These are phyloP conservation scores for Ogataea pignaliae DNA, from an alignment of 805 yeast species.

Conservation along the genomic window DNA sequence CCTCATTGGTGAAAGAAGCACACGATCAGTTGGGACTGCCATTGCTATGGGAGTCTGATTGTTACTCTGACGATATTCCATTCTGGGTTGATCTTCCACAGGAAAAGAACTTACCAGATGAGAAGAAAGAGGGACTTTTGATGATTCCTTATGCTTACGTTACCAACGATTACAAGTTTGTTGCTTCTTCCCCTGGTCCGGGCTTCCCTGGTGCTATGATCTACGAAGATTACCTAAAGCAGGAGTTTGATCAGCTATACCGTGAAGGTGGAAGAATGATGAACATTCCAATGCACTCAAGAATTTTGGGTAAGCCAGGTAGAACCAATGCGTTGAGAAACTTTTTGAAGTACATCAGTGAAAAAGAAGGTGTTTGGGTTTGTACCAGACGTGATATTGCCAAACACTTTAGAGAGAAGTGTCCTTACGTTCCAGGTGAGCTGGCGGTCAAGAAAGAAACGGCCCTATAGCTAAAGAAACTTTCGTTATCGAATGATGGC, in stretches of 20 bases:
- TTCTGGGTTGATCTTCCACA: slow-evolving; percentile 32
- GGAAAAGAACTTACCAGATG: slow-evolving; percentile 12
- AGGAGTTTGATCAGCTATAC: slow-evolving; percentile 34
- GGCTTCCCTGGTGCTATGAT: slow-evolving; percentile 25
- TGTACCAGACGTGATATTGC: slow-evolving; percentile 34
- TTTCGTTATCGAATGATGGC: too few species aligned
- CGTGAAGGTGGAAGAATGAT: slow-evolving; percentile 35
- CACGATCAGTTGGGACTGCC: slow-evolving; percentile 30
- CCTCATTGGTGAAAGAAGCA: slow-evolving; percentile 31
- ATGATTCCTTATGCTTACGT: slow-evolving; percentile 25
- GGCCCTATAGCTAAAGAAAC: too few species aligned
- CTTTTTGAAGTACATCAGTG: slow-evolving; percentile 31
- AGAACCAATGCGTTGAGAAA: slow-evolving; percentile 31
- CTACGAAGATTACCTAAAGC: slow-evolving; percentile 27
- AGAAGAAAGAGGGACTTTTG: slow-evolving; percentile 22
- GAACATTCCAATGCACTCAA: slow-evolving; percentile 34
- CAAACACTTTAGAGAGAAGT: slow-evolving; percentile 18
- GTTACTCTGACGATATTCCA: slow-evolving; percentile 35
- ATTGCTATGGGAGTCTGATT: slow-evolving; percentile 31
- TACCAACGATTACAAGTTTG: slow-evolving; percentile 24
- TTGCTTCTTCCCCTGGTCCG: slow-evolving; percentile 15
- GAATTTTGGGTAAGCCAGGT: slow-evolving; percentile 35
- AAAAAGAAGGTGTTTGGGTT: slow-evolving; percentile 34
- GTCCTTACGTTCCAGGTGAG: slow-evolving; percentile 18
- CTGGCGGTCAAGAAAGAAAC: slow-evolving; percentile 5